Percentiles rank a stretch among this genome's conserved stretches.
These are phyloP conservation scores for Murraya paniculata DNA, from an alignment of 345 rosid genomes.

Conservation along the genomic window DNA sequence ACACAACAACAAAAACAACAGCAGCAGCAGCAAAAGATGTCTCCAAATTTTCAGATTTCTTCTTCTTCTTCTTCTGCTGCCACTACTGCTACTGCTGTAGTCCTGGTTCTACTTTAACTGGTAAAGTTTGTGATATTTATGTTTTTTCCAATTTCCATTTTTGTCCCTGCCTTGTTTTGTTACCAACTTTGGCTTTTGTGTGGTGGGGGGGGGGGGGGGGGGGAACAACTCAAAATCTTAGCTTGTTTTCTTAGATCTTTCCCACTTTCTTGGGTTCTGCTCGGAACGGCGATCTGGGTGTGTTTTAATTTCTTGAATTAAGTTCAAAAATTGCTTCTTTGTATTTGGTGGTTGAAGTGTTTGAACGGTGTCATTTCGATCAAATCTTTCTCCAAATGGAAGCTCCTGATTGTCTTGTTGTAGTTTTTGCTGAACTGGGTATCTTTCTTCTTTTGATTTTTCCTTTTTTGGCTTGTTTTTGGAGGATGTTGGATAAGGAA, in stretches of 20 bases:
- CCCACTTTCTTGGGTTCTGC: constrained; percentile 24
- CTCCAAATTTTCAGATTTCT: constrained; percentile 34
- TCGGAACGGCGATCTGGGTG: constrained; percentile 25
- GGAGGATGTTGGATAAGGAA: background rate
- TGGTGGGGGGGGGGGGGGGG: no score
- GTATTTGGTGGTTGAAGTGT: background rate
- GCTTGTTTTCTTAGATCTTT: constrained; percentile 34
- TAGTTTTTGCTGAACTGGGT: background rate
- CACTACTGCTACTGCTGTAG: background rate
- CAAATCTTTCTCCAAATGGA: background rate
- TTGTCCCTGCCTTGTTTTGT: background rate
- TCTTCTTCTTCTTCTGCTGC: background rate
- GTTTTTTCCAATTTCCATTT: background rate
- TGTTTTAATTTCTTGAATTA: constrained; percentile 15
- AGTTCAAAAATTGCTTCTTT: background rate
- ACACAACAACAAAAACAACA: background rate
- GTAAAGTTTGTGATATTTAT: constrained; percentile 12
- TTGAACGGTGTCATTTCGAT: background rate
- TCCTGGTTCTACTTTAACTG: constrained; percentile 11
- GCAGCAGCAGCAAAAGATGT: background rate
- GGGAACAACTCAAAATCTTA: background rate
- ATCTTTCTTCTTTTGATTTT: background rate
- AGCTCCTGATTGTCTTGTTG: background rate
- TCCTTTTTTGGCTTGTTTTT: background rate
- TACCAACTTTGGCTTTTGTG: background rate